Evolutionary conservation across 805 yeast genomes (phyloP).

Genomic region (Lipomyces starkeyi): DNA sequence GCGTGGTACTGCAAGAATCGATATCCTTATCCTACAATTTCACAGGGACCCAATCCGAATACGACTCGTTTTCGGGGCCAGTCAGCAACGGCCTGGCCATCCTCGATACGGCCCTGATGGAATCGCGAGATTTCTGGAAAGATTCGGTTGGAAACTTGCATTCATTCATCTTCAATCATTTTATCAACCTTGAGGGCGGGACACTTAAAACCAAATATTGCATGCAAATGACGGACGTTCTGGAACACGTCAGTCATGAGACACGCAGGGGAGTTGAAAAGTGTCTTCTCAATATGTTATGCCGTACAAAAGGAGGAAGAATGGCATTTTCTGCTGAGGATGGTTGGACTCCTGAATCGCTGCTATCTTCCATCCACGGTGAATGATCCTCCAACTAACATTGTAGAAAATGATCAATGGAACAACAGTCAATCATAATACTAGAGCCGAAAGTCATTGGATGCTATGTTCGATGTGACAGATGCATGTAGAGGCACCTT

Average conservation of each 20-base stretch:
- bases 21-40: background rate
- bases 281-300: slow-evolving; percentile 1
- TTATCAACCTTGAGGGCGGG: background rate
- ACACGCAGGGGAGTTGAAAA: slow-evolving; percentile 1
- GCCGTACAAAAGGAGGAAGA: background rate
- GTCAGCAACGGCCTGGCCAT: background rate
- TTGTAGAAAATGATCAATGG: no score
- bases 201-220: background rate
- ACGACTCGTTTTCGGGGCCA: no score
- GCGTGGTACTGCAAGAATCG: background rate
- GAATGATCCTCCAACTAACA: no score
- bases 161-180: background rate
- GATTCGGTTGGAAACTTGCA: background rate
- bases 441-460: no score
- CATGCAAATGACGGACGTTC: background rate
- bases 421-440: no score
- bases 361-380: background rate
- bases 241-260: background rate
- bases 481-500: no score
- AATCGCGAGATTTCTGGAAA: background rate
- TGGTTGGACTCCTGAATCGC: background rate
- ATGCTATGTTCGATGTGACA: no score
- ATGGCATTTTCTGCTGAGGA: background rate
- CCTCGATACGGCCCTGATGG: background rate
- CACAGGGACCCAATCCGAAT: background rate